Conservation (phyloP, 2,329 filamentous ascomycete species). For the Scedosporium apiospermum region DNA sequence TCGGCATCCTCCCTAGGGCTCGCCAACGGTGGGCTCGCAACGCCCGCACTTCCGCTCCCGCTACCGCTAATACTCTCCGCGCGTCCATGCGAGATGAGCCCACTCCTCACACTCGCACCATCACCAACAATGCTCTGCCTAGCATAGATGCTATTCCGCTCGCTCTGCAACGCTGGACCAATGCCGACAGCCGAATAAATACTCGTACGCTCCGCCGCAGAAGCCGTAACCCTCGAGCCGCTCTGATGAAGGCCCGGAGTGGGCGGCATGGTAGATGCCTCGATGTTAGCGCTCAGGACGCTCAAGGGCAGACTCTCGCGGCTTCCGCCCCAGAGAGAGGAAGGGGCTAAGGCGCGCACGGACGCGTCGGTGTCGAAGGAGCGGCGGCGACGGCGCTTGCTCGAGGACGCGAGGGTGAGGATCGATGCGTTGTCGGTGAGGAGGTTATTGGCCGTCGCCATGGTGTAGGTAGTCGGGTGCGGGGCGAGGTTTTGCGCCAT, state of each 20-base stretch:
- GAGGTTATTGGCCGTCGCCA: conserved; percentile 73
- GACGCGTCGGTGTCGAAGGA: conserved; percentile 82
- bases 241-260: conserved; percentile 46
- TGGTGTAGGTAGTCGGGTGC: conserved; percentile 62
- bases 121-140: conserved; percentile 51
- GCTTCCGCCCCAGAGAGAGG: conserved; percentile 72
- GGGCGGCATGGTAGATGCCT: conserved; percentile 30
- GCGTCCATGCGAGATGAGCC: conserved; percentile 63
- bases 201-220: conserved; percentile 57
- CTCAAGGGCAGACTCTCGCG: conserved; percentile 72
- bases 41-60: conserved; percentile 20
- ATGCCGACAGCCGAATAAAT: conserved; percentile 68
- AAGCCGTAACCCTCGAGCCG: conserved; percentile 20
- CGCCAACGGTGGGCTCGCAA: conserved; percentile 48
- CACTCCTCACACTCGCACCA: conserved; percentile 69
- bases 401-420: conserved; percentile 73
- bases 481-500: conserved; percentile 40
- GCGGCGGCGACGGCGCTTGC: conserved; percentile 64
- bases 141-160: conserved; percentile 75
- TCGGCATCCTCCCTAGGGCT: conserved; percentile 41
- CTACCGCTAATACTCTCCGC: conserved; percentile 77
- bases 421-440: conserved; percentile 81
- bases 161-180: conserved; percentile 56
- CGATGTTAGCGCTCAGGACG: conserved; percentile 63
- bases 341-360: conserved; percentile 73